Conservation (phyloP, 805 yeast genomes). For the Yamadazyma paraphyllophila region DNA sequence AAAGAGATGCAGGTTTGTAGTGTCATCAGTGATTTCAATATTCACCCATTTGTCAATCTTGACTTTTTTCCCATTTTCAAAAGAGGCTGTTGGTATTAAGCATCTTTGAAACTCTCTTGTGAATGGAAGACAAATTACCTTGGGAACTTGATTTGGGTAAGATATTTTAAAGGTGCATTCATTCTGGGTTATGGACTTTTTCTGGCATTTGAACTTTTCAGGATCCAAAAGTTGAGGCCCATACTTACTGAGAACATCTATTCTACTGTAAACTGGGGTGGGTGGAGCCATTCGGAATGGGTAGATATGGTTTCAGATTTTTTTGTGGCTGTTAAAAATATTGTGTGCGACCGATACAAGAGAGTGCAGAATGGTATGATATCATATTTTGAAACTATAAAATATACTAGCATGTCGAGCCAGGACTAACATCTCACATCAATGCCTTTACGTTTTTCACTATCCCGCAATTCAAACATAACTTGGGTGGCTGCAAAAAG, state of each 20-base stretch:
- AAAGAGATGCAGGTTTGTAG: constrained; percentile 28
- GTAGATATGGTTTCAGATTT: neutral
- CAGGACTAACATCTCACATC: constrained; percentile 64
- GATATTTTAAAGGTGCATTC: constrained; percentile 40
- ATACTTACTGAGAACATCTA: constrained; percentile 28
- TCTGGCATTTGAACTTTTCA: constrained; percentile 30
- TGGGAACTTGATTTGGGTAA: constrained; percentile 25
- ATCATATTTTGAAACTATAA: neutral
- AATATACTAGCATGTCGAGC: neutral
- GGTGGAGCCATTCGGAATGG: constrained; percentile 40
- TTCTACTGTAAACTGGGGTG: constrained; percentile 34
- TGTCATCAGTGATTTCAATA: constrained; percentile 36
- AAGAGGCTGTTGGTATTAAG: constrained; percentile 21
- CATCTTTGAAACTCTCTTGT: constrained; percentile 42
- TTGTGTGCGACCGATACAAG: too few relatives aligned
- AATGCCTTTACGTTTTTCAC: constrained; percentile 80
- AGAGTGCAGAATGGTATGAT: neutral
- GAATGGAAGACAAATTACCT: constrained; percentile 43
- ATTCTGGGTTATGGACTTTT: constrained; percentile 36
- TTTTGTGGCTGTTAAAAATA: neutral
- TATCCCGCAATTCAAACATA: constrained; percentile 90
- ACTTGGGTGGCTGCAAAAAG: constrained; percentile 85
- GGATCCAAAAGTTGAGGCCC: constrained; percentile 28
- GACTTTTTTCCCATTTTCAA: constrained; percentile 26
- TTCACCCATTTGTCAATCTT: constrained; percentile 32